A percentile compares a stretch with the other conserved stretches of the same genome.
These are phyloP conservation scores for cucumber (Cucumis sativus) DNA, from an alignment of 306 rosid genomes.

Conservation along the genomic window DNA sequence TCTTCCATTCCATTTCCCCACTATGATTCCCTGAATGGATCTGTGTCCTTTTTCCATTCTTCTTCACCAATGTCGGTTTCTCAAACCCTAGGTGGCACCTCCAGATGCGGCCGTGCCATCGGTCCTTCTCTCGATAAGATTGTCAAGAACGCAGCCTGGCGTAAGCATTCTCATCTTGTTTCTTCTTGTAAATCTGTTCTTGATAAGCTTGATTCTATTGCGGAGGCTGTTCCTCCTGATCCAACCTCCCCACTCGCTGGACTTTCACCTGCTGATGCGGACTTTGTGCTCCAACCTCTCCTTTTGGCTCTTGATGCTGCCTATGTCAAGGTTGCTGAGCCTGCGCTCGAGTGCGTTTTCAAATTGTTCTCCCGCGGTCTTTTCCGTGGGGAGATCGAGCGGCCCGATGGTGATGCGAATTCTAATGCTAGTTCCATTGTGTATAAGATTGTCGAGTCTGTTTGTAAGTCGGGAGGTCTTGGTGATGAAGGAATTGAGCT, in stretches of 20 bases:
- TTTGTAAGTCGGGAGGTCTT: constrained; percentile 65
- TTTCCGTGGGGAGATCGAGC: constrained; percentile 61
- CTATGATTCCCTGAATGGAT: constrained; percentile 13
- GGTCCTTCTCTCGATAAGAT: constrained; percentile 95
- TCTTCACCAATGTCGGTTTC: constrained; percentile 60
- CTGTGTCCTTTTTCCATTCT: constrained; percentile 13
- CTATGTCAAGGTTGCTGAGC: constrained; percentile 82
- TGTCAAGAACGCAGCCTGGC: constrained; percentile 96
- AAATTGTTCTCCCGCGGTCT: constrained; percentile 84
- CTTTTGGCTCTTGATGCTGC: constrained; percentile 69
- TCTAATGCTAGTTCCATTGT: constrained; percentile 16
- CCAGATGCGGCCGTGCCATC: constrained; percentile 75
- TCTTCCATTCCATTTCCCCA: not conserved
- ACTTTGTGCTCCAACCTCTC: constrained; percentile 61
- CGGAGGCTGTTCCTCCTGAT: constrained; percentile 26
- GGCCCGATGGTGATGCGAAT: constrained; percentile 15
- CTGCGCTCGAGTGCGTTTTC: constrained; percentile 83
- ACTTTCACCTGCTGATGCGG: constrained; percentile 51
- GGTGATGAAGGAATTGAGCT: constrained; percentile 82
- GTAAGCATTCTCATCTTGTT: constrained; percentile 91
- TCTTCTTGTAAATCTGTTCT: constrained; percentile 79
- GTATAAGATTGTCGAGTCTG: constrained; percentile 55
- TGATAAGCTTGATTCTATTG: constrained; percentile 76
- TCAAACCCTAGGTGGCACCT: constrained; percentile 79
- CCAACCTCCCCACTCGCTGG: constrained; percentile 51